Percentiles rank a stretch among this genome's conserved stretches.
phyloP scores from a whole-genome alignment of 371 early-diverging fungal species.

The Mortierella sp. region DNA sequence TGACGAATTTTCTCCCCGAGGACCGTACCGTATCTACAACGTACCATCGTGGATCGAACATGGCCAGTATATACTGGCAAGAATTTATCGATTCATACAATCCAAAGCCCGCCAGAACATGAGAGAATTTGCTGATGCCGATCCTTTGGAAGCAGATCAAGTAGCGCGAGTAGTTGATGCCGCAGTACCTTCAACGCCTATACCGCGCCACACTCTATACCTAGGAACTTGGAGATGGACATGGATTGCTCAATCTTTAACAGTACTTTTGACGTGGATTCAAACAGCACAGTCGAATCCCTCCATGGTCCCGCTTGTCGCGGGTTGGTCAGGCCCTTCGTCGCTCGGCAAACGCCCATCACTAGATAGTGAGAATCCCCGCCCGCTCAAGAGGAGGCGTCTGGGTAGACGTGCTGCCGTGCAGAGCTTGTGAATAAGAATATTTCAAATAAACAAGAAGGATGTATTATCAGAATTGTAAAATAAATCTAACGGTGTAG shows the following conservation, averaged over 20 bases:
- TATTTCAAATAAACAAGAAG: background rate
- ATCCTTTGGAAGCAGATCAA: background rate
- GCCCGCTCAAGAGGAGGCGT: slow-evolving; percentile 13
- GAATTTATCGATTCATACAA: slow-evolving; percentile 26
- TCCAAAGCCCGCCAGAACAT: slow-evolving; percentile 20
- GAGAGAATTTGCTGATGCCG: background rate
- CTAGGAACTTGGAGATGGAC: slow-evolving; percentile 40
- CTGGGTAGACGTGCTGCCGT: background rate
- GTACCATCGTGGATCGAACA: slow-evolving; percentile 35
- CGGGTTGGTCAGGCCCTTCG: background rate
- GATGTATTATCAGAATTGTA: no score
- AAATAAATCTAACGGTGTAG: background rate
- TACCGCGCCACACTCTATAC: slow-evolving; percentile 25
- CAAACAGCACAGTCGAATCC: slow-evolving; percentile 37
- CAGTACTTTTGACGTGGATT: slow-evolving; percentile 32
- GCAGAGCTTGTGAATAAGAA: background rate
- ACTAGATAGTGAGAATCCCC: background rate
- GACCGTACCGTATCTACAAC: slow-evolving; percentile 24
- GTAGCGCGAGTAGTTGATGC: background rate
- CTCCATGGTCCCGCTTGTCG: slow-evolving; percentile 14
- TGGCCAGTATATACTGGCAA: slow-evolving; percentile 25
- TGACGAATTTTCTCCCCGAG: slow-evolving; percentile 44
- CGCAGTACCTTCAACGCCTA: slow-evolving; percentile 19
- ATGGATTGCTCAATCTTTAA: slow-evolving; percentile 42
- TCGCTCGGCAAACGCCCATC: slow-evolving; percentile 12